Base-by-base conservation (phyloP, 305 asterid species). In the Fraxinus sp. region DNA sequence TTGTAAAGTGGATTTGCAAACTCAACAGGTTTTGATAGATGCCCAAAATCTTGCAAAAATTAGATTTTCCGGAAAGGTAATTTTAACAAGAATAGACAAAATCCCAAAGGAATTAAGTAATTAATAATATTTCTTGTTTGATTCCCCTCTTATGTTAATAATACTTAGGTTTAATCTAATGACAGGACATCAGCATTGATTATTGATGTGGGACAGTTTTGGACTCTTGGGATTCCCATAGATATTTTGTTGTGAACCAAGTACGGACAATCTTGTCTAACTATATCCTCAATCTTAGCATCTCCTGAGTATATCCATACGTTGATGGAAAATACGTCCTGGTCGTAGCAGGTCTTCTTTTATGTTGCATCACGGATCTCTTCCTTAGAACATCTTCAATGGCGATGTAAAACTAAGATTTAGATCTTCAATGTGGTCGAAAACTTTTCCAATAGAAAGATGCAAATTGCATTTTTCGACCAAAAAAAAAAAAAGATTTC, bases 131-230 rank as follows among this genome's bases (percentile, higher is more conserved):
- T 26, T 75, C 26, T 59, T 7, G n/a, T 75, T 83, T 68, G 35
- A 28, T 73, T 13, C 77, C 62, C 62, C 79, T 79, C 71, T 41
- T n/a, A 80, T 9, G 52, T 22, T 33, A 14, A 16, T 55, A 20
- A 37, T 8, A 57, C 84, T 74, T 85, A 59, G 85, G 81, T 52
- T 28, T 81, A 82, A 82, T 79, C 71, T 37, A 70, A 81, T 28
- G 66, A 43, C 30, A 79, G 70, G 64, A 77, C 79, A 75, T 82
- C 35, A 79, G 81, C 41, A 71, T 30, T 71, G 76, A 71, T 18
- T n/a, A 77, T 70, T 84, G 86, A 83, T 80, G 91, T 87, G 91
- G 87, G 89, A 81, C 91, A 84, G 77, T 83, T 76, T 72, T 82
- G 77, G 74, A 37, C 70, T 80, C 86, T 76, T 14, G 86, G 86